Base-by-base conservation (phyloP, 2,329 filamentous ascomycete species). In the Fusarium sp. region DNA sequence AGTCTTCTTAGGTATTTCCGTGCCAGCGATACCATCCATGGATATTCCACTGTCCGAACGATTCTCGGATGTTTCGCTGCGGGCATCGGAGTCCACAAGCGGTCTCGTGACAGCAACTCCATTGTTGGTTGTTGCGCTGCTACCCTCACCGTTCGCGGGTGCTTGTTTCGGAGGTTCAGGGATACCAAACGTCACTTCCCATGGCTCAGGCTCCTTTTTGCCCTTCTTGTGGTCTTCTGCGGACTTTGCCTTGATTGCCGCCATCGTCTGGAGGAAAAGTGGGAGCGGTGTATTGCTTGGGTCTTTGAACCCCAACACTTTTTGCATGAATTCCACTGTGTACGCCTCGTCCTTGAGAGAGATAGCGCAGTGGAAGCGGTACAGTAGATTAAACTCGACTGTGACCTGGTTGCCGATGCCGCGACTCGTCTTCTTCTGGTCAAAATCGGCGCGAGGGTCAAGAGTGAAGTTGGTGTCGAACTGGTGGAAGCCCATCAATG, bases 401-500 rank as follows among this genome's bases (percentile, higher is more conserved):
- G 67, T 74, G 2, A 79, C 76, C n/a, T 80, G 78, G 43, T 80
- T 80, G 0, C 78, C 78, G 3, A 78, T 66, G 3, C 78, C 78
- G 15, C 75, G 68, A 2, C 71, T 72, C 1, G 70, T 71, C 6
- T 69, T 72, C 34, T 83, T 61, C 15, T 62, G 39, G 41, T 72
- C 65, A 31, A 71, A 65, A n/a, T 74, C 66, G 0, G 46, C 46
- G 6, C 71, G 68, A 53, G 76, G 79, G 60, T 74, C 61, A 2
- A 90, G 81, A 18, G 85, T 89, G 88, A 88, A 91, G 43, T 86
- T 88, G 48, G 85, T 87, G 74, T 90, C 15, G 4, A 73, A 77
- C 1, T 87, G 82, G 73, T 91, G 90, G 62, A 91, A 77, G 13
- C 79, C 80, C 48, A 81, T 74, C 0, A 82, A 77, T 1, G 78